These are phyloP conservation scores for Phytophthora syringae DNA, from an alignment of 352 stramenopile species.

Conservation along the genomic window DNA sequence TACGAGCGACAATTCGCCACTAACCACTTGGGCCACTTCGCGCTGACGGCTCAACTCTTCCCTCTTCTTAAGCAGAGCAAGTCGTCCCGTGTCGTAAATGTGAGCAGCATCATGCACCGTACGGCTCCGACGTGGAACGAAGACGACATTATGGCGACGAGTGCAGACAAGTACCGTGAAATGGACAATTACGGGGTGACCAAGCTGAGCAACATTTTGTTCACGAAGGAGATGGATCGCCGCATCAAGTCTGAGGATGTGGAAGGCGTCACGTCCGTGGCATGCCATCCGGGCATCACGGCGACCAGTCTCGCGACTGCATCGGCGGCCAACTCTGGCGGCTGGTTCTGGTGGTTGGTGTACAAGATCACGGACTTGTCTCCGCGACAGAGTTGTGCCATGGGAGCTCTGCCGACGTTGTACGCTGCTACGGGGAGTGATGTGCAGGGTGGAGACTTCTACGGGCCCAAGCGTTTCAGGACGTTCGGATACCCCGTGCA, in stretches of 20 bases:
- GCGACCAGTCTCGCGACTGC: too few relatives aligned
- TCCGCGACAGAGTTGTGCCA: too few relatives aligned
- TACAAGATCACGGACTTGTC: too few relatives aligned
- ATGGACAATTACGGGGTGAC: too few relatives aligned
- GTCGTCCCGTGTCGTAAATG: slow-evolving; percentile 28
- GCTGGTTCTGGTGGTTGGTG: too few relatives aligned
- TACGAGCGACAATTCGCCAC: slow-evolving; percentile 39
- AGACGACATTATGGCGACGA: too few relatives aligned
- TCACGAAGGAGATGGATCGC: slow-evolving; percentile 50
- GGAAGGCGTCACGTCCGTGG: too few relatives aligned
- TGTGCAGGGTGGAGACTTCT: slow-evolving; percentile 51
- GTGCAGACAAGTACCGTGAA: too few relatives aligned
- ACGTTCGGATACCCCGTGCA: too few relatives aligned
- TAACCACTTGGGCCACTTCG: slow-evolving; percentile 41
- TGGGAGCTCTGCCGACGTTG: slow-evolving; percentile 49
- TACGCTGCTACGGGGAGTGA: slow-evolving; percentile 41
- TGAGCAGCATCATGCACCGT: slow-evolving; percentile 39
- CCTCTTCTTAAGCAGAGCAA: slow-evolving; percentile 37
- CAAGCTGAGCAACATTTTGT: slow-evolving; percentile 66
- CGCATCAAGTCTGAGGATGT: slow-evolving; percentile 30
- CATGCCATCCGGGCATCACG: too few relatives aligned
- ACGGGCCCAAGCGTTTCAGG: too few relatives aligned
- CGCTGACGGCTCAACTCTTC: slow-evolving; percentile 52
- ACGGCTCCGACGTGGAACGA: slow-evolving; percentile 12
- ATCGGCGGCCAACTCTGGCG: slow-evolving; percentile 37